Evolutionary conservation across 2,329 filamentous ascomycete species (phyloP), one percentile per base, ranked within the genome.

Genomic region (Penicillium sp.): DNA sequence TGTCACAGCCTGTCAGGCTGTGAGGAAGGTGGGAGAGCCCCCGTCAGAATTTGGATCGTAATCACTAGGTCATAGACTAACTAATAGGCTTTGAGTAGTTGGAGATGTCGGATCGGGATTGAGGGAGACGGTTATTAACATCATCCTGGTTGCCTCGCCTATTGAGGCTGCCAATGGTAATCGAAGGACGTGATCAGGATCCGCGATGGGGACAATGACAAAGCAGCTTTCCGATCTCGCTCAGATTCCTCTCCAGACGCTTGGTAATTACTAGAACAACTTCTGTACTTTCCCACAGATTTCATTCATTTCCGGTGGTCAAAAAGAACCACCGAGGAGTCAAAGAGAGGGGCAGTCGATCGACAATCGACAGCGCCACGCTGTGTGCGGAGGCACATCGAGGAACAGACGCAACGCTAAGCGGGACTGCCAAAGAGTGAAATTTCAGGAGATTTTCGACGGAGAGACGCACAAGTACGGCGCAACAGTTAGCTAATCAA

Each of bases 321-420:
- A 48, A 33, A 33, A 33, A 48, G 38, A 38, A 33, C 14, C 28
- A 22, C 25, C 49, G 1, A 11, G 11, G 3, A 33, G 10, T 33
- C 30, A 3, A 26, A 22, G 22, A 26, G 48, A 38, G 59, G 45
- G 52, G 49, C 52, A 45, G 53, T 40, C 49, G 65, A 65, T 68
- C 66, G 66, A 67, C 65, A 62, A 67, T 66, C 61, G 57, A 60
- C 60, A 63, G 26, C 63, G 62, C 58, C 58, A 61, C 59, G 60
- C 38, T 62, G 38, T 22, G 43, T 59, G 54, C 19, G 61, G 57
- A 22, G 46, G 53, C 58, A 19, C 22, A 30, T 58, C 57, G 55
- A 49, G 43, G 43, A 46, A 51, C 46, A 26, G 53, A 46, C 30
- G 25, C 33, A 53, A 62, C 57, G 52, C 58, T 26, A 55, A 46